A percentile compares a stretch with the other conserved stretches of the same genome.
Conservation (phyloP, 148 eudicot species). For the Amaranthus hypochondriacus region DNA sequence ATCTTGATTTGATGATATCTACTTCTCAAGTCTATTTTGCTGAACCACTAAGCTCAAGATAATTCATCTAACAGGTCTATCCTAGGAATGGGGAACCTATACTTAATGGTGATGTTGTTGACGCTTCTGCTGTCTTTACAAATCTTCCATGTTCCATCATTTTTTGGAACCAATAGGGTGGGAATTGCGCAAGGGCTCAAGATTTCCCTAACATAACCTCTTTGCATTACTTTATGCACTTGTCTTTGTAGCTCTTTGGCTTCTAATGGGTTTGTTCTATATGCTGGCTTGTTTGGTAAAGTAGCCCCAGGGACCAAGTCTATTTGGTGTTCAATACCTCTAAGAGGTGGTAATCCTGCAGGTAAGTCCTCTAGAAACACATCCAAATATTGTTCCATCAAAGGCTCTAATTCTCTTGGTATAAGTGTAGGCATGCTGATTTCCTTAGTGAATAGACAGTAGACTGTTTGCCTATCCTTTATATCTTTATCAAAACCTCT, state of each 20-base stretch:
- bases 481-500: too few relatives aligned
- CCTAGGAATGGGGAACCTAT: background rate
- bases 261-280: background rate
- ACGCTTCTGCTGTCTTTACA: background rate
- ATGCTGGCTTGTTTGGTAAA: background rate
- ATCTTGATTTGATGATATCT: background rate
- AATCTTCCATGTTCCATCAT: background rate
- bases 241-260: background rate
- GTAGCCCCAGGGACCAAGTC: background rate
- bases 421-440: too few relatives aligned
- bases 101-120: background rate
- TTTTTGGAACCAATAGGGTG: background rate
- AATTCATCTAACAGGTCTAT: background rate
- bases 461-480: too few relatives aligned
- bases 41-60: too few relatives aligned
- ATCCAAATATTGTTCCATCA: too few relatives aligned
- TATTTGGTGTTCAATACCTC: background rate
- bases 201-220: background rate
- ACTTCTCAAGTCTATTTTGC: background rate
- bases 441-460: too few relatives aligned
- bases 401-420: too few relatives aligned
- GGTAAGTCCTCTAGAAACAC: background rate
- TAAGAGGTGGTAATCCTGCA: background rate
- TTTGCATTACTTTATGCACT: background rate
- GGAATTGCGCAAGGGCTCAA: background rate